Evolutionary conservation across 495 filamentous ascomycete species (phyloP).

Genomic region (Umbilicaria muhlenbergii): DNA sequence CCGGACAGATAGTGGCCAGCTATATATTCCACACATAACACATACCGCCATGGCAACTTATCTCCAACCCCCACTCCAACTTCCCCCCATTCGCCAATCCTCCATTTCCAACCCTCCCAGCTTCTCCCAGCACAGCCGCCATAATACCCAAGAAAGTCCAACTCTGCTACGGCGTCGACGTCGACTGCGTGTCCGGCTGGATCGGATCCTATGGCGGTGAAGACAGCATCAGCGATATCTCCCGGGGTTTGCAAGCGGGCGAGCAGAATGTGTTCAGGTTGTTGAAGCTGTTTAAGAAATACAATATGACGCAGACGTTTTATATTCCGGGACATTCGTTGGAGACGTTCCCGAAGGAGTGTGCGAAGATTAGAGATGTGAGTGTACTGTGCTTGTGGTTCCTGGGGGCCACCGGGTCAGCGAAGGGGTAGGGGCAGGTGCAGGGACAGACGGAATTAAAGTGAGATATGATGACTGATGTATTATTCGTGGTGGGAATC

Average conservation of each 20-base stretch:
- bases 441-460: too few species aligned
- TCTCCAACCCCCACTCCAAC: too few species aligned
- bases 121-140: too few species aligned
- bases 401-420: too few species aligned
- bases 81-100: too few species aligned
- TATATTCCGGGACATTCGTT: conserved; percentile 65
- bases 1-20: too few species aligned
- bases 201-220: conserved; percentile 53
- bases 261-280: conserved; percentile 50
- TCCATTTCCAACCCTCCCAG: too few species aligned
- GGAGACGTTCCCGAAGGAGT: conserved; percentile 60
- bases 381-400: conserved; percentile 16
- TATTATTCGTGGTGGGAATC: neutral
- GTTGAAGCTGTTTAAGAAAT: conserved; percentile 56
- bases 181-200: conserved; percentile 43
- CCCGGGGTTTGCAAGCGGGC: conserved; percentile 49
- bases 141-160: too few species aligned
- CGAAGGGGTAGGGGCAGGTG: conserved; percentile 36
- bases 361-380: conserved; percentile 46
- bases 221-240: conserved; percentile 50
- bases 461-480: neutral
- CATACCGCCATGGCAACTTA: too few species aligned
- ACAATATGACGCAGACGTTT: conserved; percentile 65
- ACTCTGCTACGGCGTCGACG: too few species aligned
- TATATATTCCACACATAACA: too few species aligned